A percentile compares a stretch with the other conserved stretches of the same genome.
Evolutionary conservation across 169 alveolate species (phyloP).

Genomic region (Babesia divergens): DNA sequence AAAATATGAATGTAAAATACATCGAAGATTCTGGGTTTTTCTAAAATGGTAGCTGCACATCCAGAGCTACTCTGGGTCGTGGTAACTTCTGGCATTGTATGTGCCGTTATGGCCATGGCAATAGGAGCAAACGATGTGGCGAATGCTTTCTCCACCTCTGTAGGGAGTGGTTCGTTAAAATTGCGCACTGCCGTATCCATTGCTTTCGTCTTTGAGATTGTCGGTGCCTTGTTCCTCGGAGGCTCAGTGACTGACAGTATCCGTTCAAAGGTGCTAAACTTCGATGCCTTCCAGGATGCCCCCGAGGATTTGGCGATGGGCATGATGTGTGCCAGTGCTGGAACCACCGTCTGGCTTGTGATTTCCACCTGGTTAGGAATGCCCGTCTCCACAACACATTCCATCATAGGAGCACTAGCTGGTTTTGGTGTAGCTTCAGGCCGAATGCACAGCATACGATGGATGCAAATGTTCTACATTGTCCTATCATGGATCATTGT

Average conservation of each 20-base stretch:
- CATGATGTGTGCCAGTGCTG: constrained; percentile 77
- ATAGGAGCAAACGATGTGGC: constrained; percentile 89
- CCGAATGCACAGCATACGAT: constrained; percentile 65
- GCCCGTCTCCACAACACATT: constrained; percentile 87
- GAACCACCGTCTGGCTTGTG: constrained; percentile 80
- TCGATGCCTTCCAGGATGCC: constrained; percentile 69
- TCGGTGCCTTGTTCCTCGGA: constrained; percentile 82
- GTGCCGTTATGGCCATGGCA: constrained; percentile 73
- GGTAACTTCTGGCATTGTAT: constrained; percentile 70
- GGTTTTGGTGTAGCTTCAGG: constrained; percentile 85
- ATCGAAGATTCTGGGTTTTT: neutral
- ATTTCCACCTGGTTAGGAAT: constrained; percentile 73
- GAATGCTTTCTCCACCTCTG: constrained; percentile 79
- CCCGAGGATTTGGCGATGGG: constrained; percentile 82
- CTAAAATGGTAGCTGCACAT: constrained; percentile 64
- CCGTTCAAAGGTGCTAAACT: constrained; percentile 73
- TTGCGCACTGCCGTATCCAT: constrained; percentile 71
- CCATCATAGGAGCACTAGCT: constrained; percentile 80
- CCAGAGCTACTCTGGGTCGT: constrained; percentile 79
- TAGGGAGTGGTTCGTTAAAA: constrained; percentile 78
- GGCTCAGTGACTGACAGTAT: constrained; percentile 84
- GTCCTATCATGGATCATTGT: constrained; percentile 78
- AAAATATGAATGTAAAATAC: neutral
- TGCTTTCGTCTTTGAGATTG: constrained; percentile 78
- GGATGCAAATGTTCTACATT: constrained; percentile 73